Base-by-base conservation (phyloP, 2,329 filamentous ascomycete genomes). In the Pezicula carpinea region DNA sequence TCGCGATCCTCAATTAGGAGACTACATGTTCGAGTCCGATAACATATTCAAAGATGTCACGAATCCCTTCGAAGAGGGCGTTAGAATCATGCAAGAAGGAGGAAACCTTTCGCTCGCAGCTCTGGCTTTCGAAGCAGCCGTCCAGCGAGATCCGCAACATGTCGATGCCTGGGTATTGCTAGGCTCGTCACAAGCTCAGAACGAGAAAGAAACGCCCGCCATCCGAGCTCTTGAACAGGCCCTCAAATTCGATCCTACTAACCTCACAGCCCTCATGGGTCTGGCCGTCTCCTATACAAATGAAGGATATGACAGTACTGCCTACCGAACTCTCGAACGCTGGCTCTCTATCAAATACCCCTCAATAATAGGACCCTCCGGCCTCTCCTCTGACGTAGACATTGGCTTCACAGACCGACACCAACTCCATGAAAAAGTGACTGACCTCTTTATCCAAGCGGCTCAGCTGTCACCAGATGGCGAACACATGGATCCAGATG, bases 291-390 rank as follows among this genome's bases (percentile, higher is more conserved):
- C 89, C 5, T 99, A 99, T 69, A 99, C 93, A 40, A 99, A 99
- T 70, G 93, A 99, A 71, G 93, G 92, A 53, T 99, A 97, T 70
- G 93, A 99, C 69, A 92, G 87, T 63, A 95, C 91, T 17, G 92
- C 93, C 40, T 99, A 97, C 74, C 83, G 92, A 46, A 97, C 92
- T 8, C 78, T 99, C 13, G 93, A 99, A 71, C 87, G 92, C 55
- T 99, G 93, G 93, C 78, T 99, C 23, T 89, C 89, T n/a, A 82
- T 88, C 60, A 95, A 95, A 69, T 99, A 99, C 68, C 91, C 93
- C 6, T 75, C 82, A 31, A 82, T 99, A 53, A 82, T 90, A 59
- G 71, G 87, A 42, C 84, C 83, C 21, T 34, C 50, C 42, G 77
- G 89, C 31, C 71, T 95, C 14, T 87, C 87, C 17, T 80, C 84